Evolutionary conservation across 805 yeast genomes (phyloP), one percentile per base, ranked within the genome.

Genomic region (Metschnikowia aberdeeniae): DNA sequence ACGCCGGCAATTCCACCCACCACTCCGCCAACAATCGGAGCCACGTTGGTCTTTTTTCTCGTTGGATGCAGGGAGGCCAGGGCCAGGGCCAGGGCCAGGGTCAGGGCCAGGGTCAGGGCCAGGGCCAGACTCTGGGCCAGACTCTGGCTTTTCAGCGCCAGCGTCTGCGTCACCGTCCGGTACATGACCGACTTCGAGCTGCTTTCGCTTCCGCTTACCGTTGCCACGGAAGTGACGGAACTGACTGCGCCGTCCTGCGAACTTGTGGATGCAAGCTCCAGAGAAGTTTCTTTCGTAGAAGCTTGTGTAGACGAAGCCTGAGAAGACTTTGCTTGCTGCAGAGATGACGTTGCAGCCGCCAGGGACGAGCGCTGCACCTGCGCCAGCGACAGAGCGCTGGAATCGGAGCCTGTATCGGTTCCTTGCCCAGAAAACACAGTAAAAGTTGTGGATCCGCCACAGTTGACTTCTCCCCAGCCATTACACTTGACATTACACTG

Each of bases 1-100:
- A 64, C 34, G 1, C 61, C 76, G 1, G 60, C 68, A 6, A 70
- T 45, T 9, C 75, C 76, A 12, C 76, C 76, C 3, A 70, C 74
- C 1, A 70, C 75, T 7, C 76, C 76, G 12, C 76, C 76, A 3
- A 61, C 74, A 32, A 72, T 69, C 56, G 76, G 70, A 22, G 68
- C 75, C 8, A 60, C 56, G 40, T 65, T 59, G 54, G 60, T 53
- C 27, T 52, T 47, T 7, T 34, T 13, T n/a, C 29, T 22, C 13
- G 38, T 13, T 19, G 47, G 30, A 10, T 38, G 14, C 27, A 36
- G 39, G n/a, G 32, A 20, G 50, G 9, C 48, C 22, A 22, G 26
- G 4, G 26, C 26, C 26, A 7, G 8, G 2, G 26, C 8, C 26
- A 22, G 26, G 8, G 8, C 8, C 26, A 19, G 52, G 42, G 6